phyloP scores from a whole-genome alignment of 441 rosid species.

The Theobroma grandiflorum region DNA sequence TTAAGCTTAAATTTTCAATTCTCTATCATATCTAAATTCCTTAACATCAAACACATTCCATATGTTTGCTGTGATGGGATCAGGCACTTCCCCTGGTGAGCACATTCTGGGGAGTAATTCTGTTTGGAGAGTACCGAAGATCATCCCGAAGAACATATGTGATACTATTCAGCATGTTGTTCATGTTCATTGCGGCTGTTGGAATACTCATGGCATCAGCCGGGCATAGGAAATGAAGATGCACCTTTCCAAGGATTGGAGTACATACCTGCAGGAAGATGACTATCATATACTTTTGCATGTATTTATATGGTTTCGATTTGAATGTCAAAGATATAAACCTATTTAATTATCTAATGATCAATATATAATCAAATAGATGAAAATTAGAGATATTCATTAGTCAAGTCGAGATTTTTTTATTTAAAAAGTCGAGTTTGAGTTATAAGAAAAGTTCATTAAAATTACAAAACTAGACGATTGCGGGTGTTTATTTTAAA shows the following conservation, averaged over 20 bases:
- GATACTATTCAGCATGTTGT: conserved; percentile 65
- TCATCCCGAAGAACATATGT: conserved; percentile 80
- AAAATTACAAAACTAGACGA: too few species aligned
- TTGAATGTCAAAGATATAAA: too few species aligned
- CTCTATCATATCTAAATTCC: neutral
- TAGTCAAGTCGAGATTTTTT: too few species aligned
- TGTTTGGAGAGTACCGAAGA: conserved; percentile 81
- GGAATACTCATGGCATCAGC: conserved; percentile 84
- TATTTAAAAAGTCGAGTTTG: too few species aligned
- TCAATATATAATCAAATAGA: too few species aligned
- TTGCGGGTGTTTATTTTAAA: too few species aligned
- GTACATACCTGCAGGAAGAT: neutral
- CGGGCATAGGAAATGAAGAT: conserved; percentile 69
- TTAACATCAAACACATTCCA: neutral
- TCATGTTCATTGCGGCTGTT: conserved; percentile 79
- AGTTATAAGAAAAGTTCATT: too few species aligned
- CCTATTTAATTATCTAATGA: too few species aligned
- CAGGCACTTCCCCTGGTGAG: conserved; percentile 94
- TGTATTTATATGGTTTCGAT: too few species aligned
- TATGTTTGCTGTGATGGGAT: conserved; percentile 4
- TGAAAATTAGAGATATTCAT: too few species aligned
- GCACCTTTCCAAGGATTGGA: neutral
- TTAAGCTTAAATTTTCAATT: neutral
- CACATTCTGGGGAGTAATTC: conserved; percentile 79
- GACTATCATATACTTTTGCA: too few species aligned